phyloP scores from a whole-genome alignment of 164 flowering plant genomes.

The Chimonanthus salicifolius region DNA sequence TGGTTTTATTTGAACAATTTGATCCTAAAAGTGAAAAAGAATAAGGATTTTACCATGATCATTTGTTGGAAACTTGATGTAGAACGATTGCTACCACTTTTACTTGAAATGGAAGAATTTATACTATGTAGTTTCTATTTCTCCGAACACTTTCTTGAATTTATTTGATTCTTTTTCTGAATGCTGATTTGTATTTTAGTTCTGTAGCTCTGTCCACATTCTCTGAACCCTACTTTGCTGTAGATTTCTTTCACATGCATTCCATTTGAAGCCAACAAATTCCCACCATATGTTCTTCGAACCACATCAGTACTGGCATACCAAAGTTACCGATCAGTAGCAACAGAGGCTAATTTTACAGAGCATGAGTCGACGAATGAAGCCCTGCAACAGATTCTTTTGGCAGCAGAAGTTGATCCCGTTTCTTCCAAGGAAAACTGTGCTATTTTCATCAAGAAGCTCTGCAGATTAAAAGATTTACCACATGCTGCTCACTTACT shows the following conservation, averaged over 20 bases:
- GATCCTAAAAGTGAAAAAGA: too few species aligned
- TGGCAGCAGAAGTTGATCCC: conserved; percentile 30
- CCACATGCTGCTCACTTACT: conserved; percentile 34
- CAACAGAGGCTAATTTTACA: conserved; percentile 29
- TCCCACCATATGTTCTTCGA: conserved; percentile 18
- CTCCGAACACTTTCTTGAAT: not conserved
- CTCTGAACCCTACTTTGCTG: conserved; percentile 2
- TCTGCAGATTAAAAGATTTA: conserved; percentile 43
- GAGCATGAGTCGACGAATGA: conserved; percentile 32
- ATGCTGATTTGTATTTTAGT: not conserved
- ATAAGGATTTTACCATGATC: not conserved
- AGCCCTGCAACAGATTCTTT: conserved; percentile 28
- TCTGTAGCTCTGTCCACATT: not conserved
- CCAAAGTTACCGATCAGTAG: conserved; percentile 18
- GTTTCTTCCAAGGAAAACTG: conserved; percentile 23
- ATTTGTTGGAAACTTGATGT: not conserved
- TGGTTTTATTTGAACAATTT: too few species aligned
- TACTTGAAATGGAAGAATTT: too few species aligned
- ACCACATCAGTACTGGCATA: conserved; percentile 3
- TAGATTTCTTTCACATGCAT: conserved; percentile 26
- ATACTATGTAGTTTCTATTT: not conserved
- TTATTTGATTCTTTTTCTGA: not conserved
- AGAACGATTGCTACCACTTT: not conserved
- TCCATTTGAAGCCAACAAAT: conserved; percentile 16
- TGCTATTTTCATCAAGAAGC: conserved; percentile 28